Conservation (phyloP, 768 basidiomycete genomes). For the Boletus fagicola region DNA sequence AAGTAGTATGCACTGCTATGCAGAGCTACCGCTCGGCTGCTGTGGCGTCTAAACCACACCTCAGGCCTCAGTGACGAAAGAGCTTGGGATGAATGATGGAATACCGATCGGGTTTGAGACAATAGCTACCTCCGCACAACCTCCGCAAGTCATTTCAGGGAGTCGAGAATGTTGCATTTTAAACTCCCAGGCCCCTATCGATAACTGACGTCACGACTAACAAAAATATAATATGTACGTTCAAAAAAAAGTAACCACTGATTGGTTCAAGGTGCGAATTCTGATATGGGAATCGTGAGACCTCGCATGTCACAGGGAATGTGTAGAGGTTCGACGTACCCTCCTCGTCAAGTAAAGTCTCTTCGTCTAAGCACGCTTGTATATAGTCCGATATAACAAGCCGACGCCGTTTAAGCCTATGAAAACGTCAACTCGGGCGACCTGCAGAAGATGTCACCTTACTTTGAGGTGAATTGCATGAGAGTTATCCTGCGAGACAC, state of each 20-base stretch:
- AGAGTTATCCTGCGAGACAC: slow-evolving; percentile 68
- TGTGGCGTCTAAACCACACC: neutral
- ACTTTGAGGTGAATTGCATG: slow-evolving; percentile 72
- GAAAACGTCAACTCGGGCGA: slow-evolving; percentile 12
- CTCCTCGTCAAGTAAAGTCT: slow-evolving; percentile 80
- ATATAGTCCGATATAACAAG: slow-evolving; percentile 79
- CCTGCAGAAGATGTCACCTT: slow-evolving; percentile 24
- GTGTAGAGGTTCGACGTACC: slow-evolving; percentile 36
- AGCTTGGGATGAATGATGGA: neutral
- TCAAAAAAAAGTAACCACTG: neutral
- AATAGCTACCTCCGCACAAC: neutral
- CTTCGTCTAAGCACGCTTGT: slow-evolving; percentile 76
- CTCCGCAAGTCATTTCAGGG: neutral
- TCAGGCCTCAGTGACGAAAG: neutral
- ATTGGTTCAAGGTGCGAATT: slow-evolving; percentile 27
- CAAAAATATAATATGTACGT: neutral
- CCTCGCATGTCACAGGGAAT: neutral
- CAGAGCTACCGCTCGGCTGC: neutral
- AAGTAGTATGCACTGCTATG: too few relatives aligned
- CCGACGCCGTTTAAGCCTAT: slow-evolving; percentile 77
- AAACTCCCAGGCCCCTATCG: neutral
- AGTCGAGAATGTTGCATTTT: neutral
- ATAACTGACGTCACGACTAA: neutral
- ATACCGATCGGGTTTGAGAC: neutral
- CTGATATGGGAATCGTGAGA: slow-evolving; percentile 14